phyloP scores from a whole-genome alignment of 2,329 filamentous ascomycete genomes.

The Pseudocercospora macadamiae region DNA sequence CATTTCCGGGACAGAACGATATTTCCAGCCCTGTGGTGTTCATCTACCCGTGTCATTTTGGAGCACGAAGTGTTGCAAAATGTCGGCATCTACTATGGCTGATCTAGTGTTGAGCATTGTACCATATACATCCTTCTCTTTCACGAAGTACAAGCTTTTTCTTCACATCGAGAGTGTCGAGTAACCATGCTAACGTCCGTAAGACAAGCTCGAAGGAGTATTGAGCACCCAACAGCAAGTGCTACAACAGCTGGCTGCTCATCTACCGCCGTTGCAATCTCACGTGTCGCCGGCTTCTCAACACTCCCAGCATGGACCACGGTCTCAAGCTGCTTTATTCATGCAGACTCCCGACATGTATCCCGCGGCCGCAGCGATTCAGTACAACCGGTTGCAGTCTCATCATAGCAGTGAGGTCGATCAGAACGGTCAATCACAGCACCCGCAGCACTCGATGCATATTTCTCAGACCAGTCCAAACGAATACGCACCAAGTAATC shows the following conservation, averaged over 20 bases:
- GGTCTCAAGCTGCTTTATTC: conserved; percentile 51
- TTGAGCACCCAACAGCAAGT: conserved; percentile 50
- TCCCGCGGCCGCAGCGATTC: conserved; percentile 33
- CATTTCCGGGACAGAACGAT: no score
- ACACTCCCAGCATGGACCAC: conserved; percentile 44
- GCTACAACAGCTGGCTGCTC: conserved; percentile 46
- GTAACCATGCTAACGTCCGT: neutral
- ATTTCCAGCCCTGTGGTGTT: neutral
- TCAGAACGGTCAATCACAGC: conserved; percentile 20
- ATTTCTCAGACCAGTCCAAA: conserved; percentile 16
- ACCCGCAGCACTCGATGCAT: conserved; percentile 26
- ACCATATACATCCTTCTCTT: no score
- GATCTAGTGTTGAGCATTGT: no score
- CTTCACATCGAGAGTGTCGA: neutral
- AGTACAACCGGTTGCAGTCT: conserved; percentile 26
- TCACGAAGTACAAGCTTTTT: neutral
- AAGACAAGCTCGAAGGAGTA: conserved; percentile 52
- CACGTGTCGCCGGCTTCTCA: conserved; percentile 17
- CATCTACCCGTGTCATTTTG: no score
- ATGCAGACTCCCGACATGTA: conserved; percentile 49
- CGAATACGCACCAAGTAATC: conserved; percentile 39
- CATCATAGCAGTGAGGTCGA: conserved; percentile 20
- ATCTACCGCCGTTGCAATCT: conserved; percentile 24
- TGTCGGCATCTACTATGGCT: no score
- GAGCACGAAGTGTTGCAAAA: no score